phyloP scores from a whole-genome alignment of 2,329 filamentous ascomycete genomes.

The Fusarium multiceps region DNA sequence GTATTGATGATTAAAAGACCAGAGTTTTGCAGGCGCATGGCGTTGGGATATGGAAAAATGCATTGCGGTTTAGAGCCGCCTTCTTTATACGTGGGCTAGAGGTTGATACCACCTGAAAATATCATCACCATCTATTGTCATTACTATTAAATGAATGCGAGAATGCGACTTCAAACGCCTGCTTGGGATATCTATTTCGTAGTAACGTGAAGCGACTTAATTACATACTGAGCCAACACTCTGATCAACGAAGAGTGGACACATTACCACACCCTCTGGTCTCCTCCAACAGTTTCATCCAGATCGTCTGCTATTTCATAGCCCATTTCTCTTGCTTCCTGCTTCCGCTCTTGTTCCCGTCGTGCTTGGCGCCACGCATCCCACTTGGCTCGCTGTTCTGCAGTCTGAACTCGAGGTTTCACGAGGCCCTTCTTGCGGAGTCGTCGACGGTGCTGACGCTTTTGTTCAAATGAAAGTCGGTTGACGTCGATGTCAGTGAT shows the following conservation, averaged over 20 bases:
- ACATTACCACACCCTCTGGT: slow-evolving; percentile 45
- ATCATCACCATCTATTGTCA: slow-evolving; percentile 35
- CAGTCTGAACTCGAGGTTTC: slow-evolving; percentile 50
- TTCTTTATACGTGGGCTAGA: slow-evolving; percentile 31
- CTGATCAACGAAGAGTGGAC: neutral
- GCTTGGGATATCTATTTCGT: slow-evolving; percentile 33
- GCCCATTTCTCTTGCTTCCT: slow-evolving; percentile 55
- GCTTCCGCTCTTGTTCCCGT: slow-evolving; percentile 54
- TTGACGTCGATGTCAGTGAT: slow-evolving; percentile 57
- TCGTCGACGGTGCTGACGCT: slow-evolving; percentile 62
- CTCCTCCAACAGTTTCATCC: slow-evolving; percentile 47
- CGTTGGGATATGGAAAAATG: slow-evolving; percentile 43
- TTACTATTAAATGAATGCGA: slow-evolving; percentile 18
- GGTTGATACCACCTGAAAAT: slow-evolving; percentile 42
- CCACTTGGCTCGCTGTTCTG: slow-evolving; percentile 57
- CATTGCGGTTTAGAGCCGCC: slow-evolving; percentile 11
- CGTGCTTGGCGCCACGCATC: slow-evolving; percentile 58
- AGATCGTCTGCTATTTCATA: slow-evolving; percentile 51
- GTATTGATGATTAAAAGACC: slow-evolving; percentile 69
- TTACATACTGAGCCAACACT: slow-evolving; percentile 4
- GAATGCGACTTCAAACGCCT: slow-evolving; percentile 32
- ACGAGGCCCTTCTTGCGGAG: slow-evolving; percentile 60
- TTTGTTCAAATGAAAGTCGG: slow-evolving; percentile 59
- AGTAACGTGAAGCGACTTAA: slow-evolving; percentile 16
- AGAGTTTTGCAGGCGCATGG: slow-evolving; percentile 39